A percentile compares a stretch with the other conserved stretches of the same genome.
phyloP scores from a whole-genome alignment of 2,329 filamentous ascomycete genomes.

The Aureobasidium sp. region DNA sequence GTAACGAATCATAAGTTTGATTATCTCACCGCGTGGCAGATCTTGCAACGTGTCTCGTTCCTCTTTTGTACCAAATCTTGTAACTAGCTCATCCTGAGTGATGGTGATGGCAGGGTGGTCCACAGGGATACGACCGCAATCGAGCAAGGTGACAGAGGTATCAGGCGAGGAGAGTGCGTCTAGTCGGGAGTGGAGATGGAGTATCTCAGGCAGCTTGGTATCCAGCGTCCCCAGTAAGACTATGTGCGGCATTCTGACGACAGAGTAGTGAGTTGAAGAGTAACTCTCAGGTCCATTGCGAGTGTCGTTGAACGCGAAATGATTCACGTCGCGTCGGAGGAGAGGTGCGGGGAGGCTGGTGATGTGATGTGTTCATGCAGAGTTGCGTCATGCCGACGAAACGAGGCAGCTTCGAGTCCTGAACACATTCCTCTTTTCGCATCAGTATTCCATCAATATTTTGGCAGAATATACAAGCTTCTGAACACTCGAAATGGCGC shows the following conservation, averaged over 20 bases:
- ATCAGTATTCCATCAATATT: neutral
- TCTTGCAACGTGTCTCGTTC: slow-evolving; percentile 33
- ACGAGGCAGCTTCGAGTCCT: slow-evolving; percentile 3
- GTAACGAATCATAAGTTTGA: slow-evolving; percentile 60
- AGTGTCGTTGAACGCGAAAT: neutral
- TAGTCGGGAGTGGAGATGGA: slow-evolving; percentile 59
- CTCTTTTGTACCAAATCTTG: slow-evolving; percentile 31
- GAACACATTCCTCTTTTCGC: neutral
- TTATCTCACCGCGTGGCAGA: slow-evolving; percentile 60
- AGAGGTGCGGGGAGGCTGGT: slow-evolving; percentile 12
- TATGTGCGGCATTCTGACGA: slow-evolving; percentile 43
- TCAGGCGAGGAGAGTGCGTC: slow-evolving; percentile 20
- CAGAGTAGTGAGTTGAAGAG: neutral
- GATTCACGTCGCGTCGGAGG: neutral
- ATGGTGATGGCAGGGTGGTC: slow-evolving; percentile 55
- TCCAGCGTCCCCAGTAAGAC: slow-evolving; percentile 70
- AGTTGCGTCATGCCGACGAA: slow-evolving; percentile 17
- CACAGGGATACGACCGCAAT: slow-evolving; percentile 57
- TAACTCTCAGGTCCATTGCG: neutral
- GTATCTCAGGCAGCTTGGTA: slow-evolving; percentile 67
- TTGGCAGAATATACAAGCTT: neutral
- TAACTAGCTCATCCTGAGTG: slow-evolving; percentile 48
- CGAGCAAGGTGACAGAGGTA: slow-evolving; percentile 54
- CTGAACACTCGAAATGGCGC: slow-evolving; percentile 50
- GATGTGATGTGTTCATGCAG: slow-evolving; percentile 14